Percentiles rank a stretch among this genome's conserved stretches.
Evolutionary conservation across 164 flowering plant species (phyloP).

Genomic region (Vitis rupestris): DNA sequence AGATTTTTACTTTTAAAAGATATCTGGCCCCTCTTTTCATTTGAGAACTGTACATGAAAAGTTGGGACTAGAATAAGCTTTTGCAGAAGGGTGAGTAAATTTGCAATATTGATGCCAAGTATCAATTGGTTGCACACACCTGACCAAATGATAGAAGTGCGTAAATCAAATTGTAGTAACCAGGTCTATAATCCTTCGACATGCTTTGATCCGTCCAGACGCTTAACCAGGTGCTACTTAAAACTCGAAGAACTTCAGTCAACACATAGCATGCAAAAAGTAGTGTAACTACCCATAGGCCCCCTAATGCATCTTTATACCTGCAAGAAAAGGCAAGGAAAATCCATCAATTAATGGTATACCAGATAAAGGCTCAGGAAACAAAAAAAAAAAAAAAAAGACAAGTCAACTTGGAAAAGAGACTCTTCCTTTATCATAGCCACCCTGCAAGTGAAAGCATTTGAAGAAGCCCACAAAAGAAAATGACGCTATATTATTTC

Average conservation of each 20-base stretch:
- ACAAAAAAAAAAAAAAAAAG: background rate
- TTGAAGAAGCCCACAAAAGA: too few relatives aligned
- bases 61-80: background rate
- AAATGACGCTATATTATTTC: too few relatives aligned
- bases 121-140: background rate
- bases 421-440: too few relatives aligned
- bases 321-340: constrained; percentile 29
- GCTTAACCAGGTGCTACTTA: constrained; percentile 84
- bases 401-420: background rate
- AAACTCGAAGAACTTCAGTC: constrained; percentile 64
- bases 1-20: too few relatives aligned
- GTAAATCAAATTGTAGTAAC: constrained; percentile 57
- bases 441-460: too few relatives aligned
- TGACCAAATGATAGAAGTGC: constrained; percentile 16
- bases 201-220: constrained; percentile 64
- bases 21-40: background rate
- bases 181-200: constrained; percentile 42
- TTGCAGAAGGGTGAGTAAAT: background rate
- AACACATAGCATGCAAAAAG: constrained; percentile 55
- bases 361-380: background rate
- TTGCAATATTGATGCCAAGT: background rate
- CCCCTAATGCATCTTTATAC: constrained; percentile 72
- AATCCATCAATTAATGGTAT: background rate
- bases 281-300: constrained; percentile 63
- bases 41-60: background rate